Percentiles rank a stretch among this genome's conserved stretches.
Conservation (phyloP, 1,284 basidiomycete species). For the Vanrija sp. region DNA sequence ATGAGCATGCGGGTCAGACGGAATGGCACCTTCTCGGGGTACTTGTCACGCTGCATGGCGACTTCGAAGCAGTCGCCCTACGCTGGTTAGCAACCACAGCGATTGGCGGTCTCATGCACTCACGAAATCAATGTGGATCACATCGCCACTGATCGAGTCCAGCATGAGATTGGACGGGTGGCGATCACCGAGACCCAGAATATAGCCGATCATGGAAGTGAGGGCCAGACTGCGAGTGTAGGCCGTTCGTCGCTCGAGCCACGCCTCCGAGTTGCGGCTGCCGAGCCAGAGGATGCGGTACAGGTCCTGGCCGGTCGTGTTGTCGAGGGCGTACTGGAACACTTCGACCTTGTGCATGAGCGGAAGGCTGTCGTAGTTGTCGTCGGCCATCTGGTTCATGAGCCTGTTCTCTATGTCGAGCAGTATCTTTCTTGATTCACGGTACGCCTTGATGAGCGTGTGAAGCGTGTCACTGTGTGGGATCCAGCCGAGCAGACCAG, state of each 20-base stretch:
- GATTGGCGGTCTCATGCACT: constrained; percentile 11
- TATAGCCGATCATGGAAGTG: constrained; percentile 96
- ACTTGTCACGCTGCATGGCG: constrained; percentile 94
- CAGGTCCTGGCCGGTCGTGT: constrained; percentile 98
- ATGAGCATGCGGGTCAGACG: constrained; percentile 96
- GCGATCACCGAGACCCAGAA: constrained; percentile 95
- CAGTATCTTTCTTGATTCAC: constrained; percentile 90
- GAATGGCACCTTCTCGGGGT: constrained; percentile 99
- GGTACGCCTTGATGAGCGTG: constrained; percentile 92
- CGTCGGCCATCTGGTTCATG: constrained; percentile 99
- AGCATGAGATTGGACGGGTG: constrained; percentile 96
- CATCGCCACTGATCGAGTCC: constrained; percentile 87
- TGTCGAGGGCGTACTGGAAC: constrained; percentile 98
- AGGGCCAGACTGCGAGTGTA: constrained; percentile 94
- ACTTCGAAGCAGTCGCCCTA: constrained; percentile 88
- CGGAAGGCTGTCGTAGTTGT: constrained; percentile 86
- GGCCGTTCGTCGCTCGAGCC: constrained; percentile 94
- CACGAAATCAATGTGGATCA: constrained; percentile 92
- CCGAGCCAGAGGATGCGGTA: constrained; percentile 98
- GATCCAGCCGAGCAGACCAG: constrained; percentile 93
- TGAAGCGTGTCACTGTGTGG: constrained; percentile 98
- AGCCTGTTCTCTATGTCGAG: constrained; percentile 97
- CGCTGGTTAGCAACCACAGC: background rate
- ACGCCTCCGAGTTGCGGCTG: constrained; percentile 91
- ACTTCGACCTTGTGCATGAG: constrained; percentile 98